Evolutionary conservation across 2,329 filamentous ascomycete species (phyloP).

Genomic region (Cladosporium sp.): DNA sequence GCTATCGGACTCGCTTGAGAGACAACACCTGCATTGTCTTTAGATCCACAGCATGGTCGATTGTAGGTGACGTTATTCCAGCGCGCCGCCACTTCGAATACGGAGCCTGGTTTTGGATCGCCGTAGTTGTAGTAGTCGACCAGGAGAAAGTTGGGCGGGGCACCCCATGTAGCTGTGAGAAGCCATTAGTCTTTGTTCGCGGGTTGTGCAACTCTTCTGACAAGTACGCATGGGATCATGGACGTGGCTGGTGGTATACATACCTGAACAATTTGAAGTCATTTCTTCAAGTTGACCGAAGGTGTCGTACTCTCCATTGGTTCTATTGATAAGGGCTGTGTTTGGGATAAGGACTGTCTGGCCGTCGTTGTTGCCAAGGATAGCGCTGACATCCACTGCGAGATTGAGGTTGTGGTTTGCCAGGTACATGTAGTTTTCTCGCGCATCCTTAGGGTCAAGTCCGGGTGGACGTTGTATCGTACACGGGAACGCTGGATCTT

Average conservation of each 20-base stretch:
- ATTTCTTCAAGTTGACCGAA: constrained; percentile 67
- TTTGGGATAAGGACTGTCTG: constrained; percentile 70
- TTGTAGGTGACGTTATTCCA: constrained; percentile 74
- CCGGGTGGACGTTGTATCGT: constrained; percentile 73
- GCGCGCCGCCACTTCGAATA: constrained; percentile 73
- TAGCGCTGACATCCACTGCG: constrained; percentile 61
- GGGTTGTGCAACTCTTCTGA: constrained; percentile 19
- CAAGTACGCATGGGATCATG: not conserved
- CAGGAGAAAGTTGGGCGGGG: constrained; percentile 74
- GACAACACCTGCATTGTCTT: not conserved
- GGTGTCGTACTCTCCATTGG: constrained; percentile 66
- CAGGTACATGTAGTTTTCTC: constrained; percentile 69
- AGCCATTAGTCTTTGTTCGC: not conserved
- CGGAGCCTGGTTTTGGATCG: constrained; percentile 63
- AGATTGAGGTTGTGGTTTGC: constrained; percentile 91
- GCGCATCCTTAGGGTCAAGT: constrained; percentile 55
- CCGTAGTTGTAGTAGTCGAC: constrained; percentile 84
- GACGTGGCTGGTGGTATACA: constrained; percentile 20
- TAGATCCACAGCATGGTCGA: constrained; percentile 58
- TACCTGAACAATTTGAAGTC: constrained; percentile 63
- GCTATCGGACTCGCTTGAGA: not conserved
- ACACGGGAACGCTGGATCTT: constrained; percentile 72
- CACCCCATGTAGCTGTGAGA: constrained; percentile 58
- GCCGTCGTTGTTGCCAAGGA: constrained; percentile 47
- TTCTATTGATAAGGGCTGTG: constrained; percentile 67